Evolutionary conservation across 2,329 filamentous ascomycete genomes (phyloP).

Genomic region (Fusarium sambucinum): DNA sequence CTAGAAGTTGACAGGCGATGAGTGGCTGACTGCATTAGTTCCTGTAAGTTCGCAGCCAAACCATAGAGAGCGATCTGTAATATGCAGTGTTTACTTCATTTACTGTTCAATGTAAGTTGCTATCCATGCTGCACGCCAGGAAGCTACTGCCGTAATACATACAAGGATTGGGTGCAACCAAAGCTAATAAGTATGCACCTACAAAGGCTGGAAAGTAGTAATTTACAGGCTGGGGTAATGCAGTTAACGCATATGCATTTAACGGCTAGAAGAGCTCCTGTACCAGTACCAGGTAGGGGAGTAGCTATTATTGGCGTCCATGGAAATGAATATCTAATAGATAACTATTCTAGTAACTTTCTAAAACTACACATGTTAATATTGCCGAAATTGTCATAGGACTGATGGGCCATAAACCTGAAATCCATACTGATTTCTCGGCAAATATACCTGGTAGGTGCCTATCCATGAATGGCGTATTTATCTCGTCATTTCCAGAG

Average conservation of each 20-base stretch:
- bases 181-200: background rate
- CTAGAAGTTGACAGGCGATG: background rate
- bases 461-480: background rate
- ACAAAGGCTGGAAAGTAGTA: background rate
- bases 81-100: constrained; percentile 7
- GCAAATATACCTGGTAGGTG: background rate
- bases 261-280: background rate
- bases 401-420: background rate
- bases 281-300: background rate
- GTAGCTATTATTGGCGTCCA: background rate
- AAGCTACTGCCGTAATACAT: background rate
- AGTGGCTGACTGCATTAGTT: background rate
- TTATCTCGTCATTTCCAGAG: background rate
- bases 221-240: background rate
- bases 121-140: background rate
- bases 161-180: background rate
- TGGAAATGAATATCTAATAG: background rate
- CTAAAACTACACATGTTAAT: background rate
- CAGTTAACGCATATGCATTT: constrained; percentile 26
- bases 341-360: background rate
- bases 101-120: constrained; percentile 10
- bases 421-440: background rate
- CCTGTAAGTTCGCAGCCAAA: background rate
- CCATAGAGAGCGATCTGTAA: background rate
- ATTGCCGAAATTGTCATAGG: no score